Percentiles rank a stretch among this genome's conserved stretches.
phyloP scores from a whole-genome alignment of 2,329 filamentous ascomycete species.

The Orbilia ellipsospora region DNA sequence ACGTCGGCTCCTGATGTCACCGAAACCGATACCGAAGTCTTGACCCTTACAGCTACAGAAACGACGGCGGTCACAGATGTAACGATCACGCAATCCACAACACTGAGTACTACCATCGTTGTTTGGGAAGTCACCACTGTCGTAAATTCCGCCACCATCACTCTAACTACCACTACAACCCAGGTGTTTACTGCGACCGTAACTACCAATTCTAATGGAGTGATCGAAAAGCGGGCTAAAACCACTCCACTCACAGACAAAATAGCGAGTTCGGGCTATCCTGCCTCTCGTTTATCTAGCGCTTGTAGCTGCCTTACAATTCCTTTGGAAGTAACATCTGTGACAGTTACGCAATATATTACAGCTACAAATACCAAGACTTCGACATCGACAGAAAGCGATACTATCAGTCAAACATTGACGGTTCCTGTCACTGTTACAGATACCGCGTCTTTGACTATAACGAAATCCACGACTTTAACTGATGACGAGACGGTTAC shows the following conservation, averaged over 20 bases:
- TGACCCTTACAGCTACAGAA: not conserved
- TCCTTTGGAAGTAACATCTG: constrained; percentile 2
- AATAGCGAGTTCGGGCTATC: not conserved
- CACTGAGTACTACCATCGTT: constrained; percentile 19
- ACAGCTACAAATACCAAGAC: not conserved
- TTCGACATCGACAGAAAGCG: not conserved
- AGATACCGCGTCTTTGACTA: not conserved
- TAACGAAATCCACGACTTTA: too few species aligned
- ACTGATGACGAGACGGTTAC: too few species aligned
- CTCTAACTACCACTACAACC: constrained; percentile 16
- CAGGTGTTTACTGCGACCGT: too few species aligned
- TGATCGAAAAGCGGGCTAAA: constrained; percentile 4
- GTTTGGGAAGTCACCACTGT: not conserved
- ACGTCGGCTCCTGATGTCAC: too few species aligned
- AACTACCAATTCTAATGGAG: not conserved
- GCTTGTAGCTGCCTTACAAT: constrained; percentile 34
- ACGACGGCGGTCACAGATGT: not conserved
- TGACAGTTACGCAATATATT: not conserved
- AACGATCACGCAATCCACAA: too few species aligned
- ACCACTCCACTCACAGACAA: constrained; percentile 10
- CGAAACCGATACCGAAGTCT: not conserved
- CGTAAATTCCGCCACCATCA: constrained; percentile 11
- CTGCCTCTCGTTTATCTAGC: constrained; percentile 2
- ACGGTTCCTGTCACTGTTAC: not conserved
- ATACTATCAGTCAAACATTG: not conserved